Evolutionary conservation across 805 yeast species (phyloP).

Genomic region (Zygoascus flipseniorum): DNA sequence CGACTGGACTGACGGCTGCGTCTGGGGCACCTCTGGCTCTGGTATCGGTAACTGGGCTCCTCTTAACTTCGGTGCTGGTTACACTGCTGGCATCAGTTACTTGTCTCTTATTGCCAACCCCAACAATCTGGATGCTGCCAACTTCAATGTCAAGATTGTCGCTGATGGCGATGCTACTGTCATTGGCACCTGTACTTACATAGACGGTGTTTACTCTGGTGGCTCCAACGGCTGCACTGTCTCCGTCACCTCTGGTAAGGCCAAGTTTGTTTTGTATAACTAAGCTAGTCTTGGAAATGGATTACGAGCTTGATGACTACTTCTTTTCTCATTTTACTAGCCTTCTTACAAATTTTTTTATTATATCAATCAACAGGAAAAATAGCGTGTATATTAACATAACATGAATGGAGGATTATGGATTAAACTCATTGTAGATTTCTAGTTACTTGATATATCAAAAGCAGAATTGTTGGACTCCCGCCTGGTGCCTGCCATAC

Average conservation of each 20-base stretch:
- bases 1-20: slow-evolving; percentile 79
- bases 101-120: slow-evolving; percentile 93
- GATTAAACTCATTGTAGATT: neutral
- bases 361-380: neutral
- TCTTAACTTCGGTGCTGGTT: slow-evolving; percentile 87
- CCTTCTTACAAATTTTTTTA: neutral
- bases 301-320: neutral
- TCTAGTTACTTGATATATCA: neutral
- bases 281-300: slow-evolving; percentile 5
- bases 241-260: slow-evolving; percentile 75
- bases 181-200: slow-evolving; percentile 72
- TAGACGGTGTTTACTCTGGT: slow-evolving; percentile 65
- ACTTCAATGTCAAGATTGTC: slow-evolving; percentile 71
- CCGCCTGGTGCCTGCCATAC: too few species aligned
- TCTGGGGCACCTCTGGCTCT: slow-evolving; percentile 79
- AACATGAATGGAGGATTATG: neutral
- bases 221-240: slow-evolving; percentile 90
- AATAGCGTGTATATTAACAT: neutral
- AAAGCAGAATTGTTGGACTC: too few species aligned
- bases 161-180: slow-evolving; percentile 55
- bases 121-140: slow-evolving; percentile 62
- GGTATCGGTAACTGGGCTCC: slow-evolving; percentile 98
- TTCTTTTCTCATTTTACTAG: neutral
- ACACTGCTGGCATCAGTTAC: slow-evolving; percentile 63
- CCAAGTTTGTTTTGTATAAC: slow-evolving; percentile 69